Evolutionary conservation across 2,329 filamentous ascomycete genomes (phyloP).

Genomic region (Aaosphaeria pasadenensis): DNA sequence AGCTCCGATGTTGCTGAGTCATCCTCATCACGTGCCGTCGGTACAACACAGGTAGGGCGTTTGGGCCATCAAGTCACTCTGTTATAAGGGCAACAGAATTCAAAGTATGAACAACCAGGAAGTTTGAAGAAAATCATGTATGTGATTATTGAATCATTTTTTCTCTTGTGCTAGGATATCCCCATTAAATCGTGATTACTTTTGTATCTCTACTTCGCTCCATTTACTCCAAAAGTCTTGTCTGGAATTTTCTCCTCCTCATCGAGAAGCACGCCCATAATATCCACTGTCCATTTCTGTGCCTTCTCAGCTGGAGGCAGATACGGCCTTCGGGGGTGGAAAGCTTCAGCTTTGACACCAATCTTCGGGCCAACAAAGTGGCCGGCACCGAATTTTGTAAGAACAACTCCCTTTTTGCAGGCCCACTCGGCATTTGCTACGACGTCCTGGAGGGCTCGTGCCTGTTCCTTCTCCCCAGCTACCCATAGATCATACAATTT

Average conservation of each 20-base stretch:
- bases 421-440: slow-evolving; percentile 51
- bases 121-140: no score
- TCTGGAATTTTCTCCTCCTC: slow-evolving; percentile 16
- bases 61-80: no score
- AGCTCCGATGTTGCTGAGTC: background rate
- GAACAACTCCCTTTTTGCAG: slow-evolving; percentile 49
- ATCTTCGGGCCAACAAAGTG: slow-evolving; percentile 41
- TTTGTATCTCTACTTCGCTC: background rate
- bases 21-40: background rate
- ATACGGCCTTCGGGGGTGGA: slow-evolving; percentile 46
- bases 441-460: slow-evolving; percentile 39
- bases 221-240: slow-evolving; percentile 3
- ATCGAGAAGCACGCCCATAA: slow-evolving; percentile 37
- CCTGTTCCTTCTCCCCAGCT: slow-evolving; percentile 38
- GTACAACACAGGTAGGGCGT: background rate
- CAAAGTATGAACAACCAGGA: no score
- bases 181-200: no score
- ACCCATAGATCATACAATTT: slow-evolving; percentile 43
- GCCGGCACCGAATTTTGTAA: slow-evolving; percentile 48
- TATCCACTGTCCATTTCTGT: slow-evolving; percentile 45
- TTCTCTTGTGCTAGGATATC: no score
- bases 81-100: no score
- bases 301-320: slow-evolving; percentile 34
- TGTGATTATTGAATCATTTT: no score
- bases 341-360: slow-evolving; percentile 38